Conservation (phyloP, 148 eudicot genomes). For the Rhododendron vialii region DNA sequence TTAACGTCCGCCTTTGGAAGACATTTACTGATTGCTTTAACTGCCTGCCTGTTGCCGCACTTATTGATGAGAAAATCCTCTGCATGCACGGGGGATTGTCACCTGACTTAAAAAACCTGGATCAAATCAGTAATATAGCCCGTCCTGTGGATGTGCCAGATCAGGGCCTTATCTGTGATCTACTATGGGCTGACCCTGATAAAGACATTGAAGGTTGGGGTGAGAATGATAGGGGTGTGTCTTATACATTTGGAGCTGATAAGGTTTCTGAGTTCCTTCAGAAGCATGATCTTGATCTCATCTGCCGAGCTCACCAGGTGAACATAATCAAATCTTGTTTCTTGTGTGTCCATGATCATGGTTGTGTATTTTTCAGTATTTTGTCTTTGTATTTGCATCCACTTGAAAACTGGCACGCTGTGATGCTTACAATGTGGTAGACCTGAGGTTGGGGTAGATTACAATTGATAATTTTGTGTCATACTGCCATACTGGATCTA, state of each 20-base stretch:
- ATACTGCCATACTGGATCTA: neutral
- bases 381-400: neutral
- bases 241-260: slow-evolving; percentile 70
- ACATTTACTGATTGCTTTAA: slow-evolving; percentile 72
- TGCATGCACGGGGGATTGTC: slow-evolving; percentile 89
- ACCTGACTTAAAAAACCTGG: slow-evolving; percentile 59
- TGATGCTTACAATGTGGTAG: neutral
- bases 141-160: slow-evolving; percentile 82
- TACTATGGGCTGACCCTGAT: slow-evolving; percentile 79
- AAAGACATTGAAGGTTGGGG: slow-evolving; percentile 79
- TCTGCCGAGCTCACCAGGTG: slow-evolving; percentile 85
- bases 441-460: neutral
- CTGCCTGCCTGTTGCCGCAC: slow-evolving; percentile 78
- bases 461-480: neutral
- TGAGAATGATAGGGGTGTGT: slow-evolving; percentile 81
- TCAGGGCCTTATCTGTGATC: slow-evolving; percentile 70
- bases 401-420: neutral
- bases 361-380: neutral
- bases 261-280: slow-evolving; percentile 60
- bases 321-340: neutral
- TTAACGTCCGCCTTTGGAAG: slow-evolving; percentile 72
- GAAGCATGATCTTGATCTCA: slow-evolving; percentile 67
- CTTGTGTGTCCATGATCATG: neutral
- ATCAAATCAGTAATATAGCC: slow-evolving; percentile 64
- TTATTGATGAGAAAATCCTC: slow-evolving; percentile 73